These are phyloP conservation scores for Yamadazyma blattariae DNA, from an alignment of 1,139 yeast genomes.

Conservation along the genomic window DNA sequence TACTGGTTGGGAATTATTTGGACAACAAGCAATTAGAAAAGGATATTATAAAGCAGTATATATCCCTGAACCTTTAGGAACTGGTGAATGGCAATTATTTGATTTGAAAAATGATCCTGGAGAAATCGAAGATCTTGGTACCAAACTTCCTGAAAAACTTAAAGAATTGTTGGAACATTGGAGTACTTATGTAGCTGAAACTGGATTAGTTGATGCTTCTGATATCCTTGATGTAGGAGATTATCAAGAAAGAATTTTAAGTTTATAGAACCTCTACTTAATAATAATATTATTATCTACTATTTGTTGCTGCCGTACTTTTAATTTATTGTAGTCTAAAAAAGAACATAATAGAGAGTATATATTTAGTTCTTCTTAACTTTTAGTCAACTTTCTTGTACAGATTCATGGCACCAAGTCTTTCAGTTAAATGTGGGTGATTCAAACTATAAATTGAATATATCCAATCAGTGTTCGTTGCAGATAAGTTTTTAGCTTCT, in stretches of 20 bases:
- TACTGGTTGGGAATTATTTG: constrained; percentile 59
- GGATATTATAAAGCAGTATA: constrained; percentile 49
- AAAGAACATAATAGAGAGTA: no score
- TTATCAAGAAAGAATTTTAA: neutral
- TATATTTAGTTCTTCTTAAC: no score
- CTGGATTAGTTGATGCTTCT: constrained; percentile 3
- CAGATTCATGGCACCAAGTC: constrained; percentile 5
- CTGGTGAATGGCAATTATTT: constrained; percentile 50
- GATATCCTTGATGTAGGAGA: neutral
- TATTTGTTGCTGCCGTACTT: no score
- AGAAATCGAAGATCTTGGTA: constrained; percentile 43
- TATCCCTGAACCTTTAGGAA: constrained; percentile 49
- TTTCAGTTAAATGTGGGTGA: constrained; percentile 10
- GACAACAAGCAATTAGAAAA: constrained; percentile 53
- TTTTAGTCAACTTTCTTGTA: no score
- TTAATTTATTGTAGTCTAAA: no score
- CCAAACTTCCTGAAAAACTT: constrained; percentile 27
- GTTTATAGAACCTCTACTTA: no score
- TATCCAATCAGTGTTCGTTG: constrained; percentile 9
- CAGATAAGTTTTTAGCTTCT: constrained; percentile 6
- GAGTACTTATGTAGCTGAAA: constrained; percentile 53
- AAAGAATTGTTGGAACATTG: constrained; percentile 44
- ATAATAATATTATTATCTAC: no score
- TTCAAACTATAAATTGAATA: constrained; percentile 7
- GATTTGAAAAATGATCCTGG: constrained; percentile 45